phyloP scores from a whole-genome alignment of 768 basidiomycete species.

The Lyophyllum atratum region DNA sequence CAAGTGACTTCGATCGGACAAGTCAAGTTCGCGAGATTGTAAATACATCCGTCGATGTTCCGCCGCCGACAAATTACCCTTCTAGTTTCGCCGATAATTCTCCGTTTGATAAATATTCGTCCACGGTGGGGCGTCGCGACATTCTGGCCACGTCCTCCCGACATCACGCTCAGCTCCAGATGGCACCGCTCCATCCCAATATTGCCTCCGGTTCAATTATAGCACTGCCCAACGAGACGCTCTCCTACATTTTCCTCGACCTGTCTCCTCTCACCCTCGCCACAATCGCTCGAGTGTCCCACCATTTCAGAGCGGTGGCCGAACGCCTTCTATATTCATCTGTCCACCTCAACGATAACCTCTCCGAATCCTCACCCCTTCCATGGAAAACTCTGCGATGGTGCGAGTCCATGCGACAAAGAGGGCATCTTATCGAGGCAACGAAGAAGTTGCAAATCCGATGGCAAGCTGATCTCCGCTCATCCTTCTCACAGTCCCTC shows the following conservation, averaged over 20 bases:
- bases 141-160: conserved; percentile 8
- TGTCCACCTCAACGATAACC: conserved; percentile 47
- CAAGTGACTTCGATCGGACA: neutral
- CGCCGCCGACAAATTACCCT: conserved; percentile 37
- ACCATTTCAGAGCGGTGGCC: conserved; percentile 50
- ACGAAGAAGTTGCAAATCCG: conserved; percentile 52
- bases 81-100: conserved; percentile 32
- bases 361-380: conserved; percentile 41
- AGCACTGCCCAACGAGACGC: conserved; percentile 57
- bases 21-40: neutral
- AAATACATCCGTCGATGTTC: conserved; percentile 38
- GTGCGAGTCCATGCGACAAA: conserved; percentile 50
- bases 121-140: conserved; percentile 8
- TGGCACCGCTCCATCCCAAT: conserved; percentile 10
- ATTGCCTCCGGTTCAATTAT: conserved; percentile 19
- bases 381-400: conserved; percentile 49
- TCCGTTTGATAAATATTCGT: conserved; percentile 35
- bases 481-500: conserved; percentile 29
- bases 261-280: conserved; percentile 40
- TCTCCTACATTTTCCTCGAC: conserved; percentile 46
- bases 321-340: conserved; percentile 61
- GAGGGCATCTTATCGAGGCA: conserved; percentile 46
- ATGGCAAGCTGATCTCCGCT: conserved; percentile 50
- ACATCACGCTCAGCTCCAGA: conserved; percentile 8
- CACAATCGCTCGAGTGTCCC: conserved; percentile 45